Evolutionary conservation across 1,139 yeast genomes (phyloP), one percentile per base, ranked within the genome.

Genomic region (Kodamaea derodonti): DNA sequence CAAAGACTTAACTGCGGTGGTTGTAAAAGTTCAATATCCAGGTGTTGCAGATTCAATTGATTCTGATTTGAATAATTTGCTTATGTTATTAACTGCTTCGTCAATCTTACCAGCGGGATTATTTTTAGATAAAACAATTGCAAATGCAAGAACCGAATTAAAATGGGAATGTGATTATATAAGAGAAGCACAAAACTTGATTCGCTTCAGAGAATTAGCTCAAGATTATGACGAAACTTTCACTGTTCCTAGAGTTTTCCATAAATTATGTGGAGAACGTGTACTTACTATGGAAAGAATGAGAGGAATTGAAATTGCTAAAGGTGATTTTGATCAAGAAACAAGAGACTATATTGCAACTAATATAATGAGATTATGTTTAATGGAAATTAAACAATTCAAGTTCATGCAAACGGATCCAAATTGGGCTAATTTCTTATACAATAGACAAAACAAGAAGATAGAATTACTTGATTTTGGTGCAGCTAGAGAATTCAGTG

Each of bases 321-420:
- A 84, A 54, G 85, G 92, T 12, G 66, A 79, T 38, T 79, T 87
- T 78, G 69, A 71, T 42, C 96, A 87, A 60, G 77, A 74, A 13
- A 77, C 84, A 13, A 81, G 75, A 42, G 70, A 90, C 59, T 83
- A 84, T 78, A 82, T 92, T 40, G 95, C 95, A 10, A 76, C 87
- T 7, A 75, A 83, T 49, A 80, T 92, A 40, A 84, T 94, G 96
- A 74, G 87, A 44, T 69, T 92, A 31, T 88, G 97, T 52, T 66
- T 92, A 33, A 67, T 76, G 47, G 99, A 92, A 60, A 84, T 94
- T 52, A 87, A 87, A 22, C 68, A 76, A 47, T 90, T 84, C 66
- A 76, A 75, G 51, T 92, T 84, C 62, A 92, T 92, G 99, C 99
- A 92, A 62, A 90, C 98, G 1, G 99, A 92, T 61, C 99, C 99